phyloP scores from a whole-genome alignment of 1,284 basidiomycete species.

The Trichosporon asahii region DNA sequence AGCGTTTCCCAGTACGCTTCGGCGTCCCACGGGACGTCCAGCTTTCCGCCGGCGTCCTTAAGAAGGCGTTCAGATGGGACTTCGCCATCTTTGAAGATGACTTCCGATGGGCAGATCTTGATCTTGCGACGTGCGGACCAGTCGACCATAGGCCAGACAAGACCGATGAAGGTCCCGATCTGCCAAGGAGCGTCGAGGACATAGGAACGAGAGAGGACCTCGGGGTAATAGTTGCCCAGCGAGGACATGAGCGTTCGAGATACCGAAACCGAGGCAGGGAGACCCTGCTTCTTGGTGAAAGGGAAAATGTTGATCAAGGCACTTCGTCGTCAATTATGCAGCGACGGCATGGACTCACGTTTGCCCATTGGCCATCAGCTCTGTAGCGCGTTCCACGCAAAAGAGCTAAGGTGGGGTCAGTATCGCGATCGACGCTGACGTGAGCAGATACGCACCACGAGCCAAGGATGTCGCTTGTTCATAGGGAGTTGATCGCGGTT shows the following conservation, averaged over 20 bases:
- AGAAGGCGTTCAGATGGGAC: slow-evolving; percentile 26
- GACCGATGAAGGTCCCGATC: slow-evolving; percentile 38
- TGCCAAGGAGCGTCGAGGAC: slow-evolving; percentile 43
- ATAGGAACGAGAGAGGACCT: slow-evolving; percentile 31
- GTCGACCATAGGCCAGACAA: slow-evolving; percentile 48
- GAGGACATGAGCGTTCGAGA: slow-evolving; percentile 31
- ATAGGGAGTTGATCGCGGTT: slow-evolving; percentile 4
- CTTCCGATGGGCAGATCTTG: slow-evolving; percentile 26
- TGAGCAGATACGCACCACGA: background rate
- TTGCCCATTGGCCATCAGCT: slow-evolving; percentile 34
- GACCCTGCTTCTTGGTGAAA: slow-evolving; percentile 43
- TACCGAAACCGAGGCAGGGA: slow-evolving; percentile 35
- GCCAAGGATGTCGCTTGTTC: slow-evolving; percentile 2
- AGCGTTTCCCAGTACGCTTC: slow-evolving; percentile 40
- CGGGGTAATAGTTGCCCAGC: slow-evolving; percentile 35
- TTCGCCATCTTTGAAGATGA: slow-evolving; percentile 27
- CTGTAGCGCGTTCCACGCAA: slow-evolving; percentile 24
- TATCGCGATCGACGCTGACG: background rate
- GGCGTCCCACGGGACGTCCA: slow-evolving; percentile 37
- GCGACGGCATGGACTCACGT: slow-evolving; percentile 11
- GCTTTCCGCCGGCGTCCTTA: slow-evolving; percentile 33
- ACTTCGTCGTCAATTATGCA: slow-evolving; percentile 20
- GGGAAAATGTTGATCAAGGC: slow-evolving; percentile 35
- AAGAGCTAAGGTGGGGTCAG: background rate
- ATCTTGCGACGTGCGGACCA: slow-evolving; percentile 33